Evolutionary conservation across 2,329 filamentous ascomycete species (phyloP).

Genomic region (Orbilia javanica): DNA sequence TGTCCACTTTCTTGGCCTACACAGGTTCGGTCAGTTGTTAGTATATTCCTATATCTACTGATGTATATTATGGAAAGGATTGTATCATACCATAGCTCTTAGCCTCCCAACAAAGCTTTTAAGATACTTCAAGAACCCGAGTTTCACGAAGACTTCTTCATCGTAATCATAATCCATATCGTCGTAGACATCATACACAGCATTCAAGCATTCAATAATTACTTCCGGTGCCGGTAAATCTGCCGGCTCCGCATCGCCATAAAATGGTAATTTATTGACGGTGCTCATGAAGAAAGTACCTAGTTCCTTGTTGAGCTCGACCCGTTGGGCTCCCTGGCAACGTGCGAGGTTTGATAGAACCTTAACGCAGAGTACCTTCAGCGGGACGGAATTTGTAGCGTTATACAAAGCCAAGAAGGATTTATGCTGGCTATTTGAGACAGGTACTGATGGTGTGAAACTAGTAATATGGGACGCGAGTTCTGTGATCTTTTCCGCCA

Average conservation of each 20-base stretch:
- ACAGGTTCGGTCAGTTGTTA: background rate
- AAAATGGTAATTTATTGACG: constrained; percentile 68
- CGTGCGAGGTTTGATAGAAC: constrained; percentile 39
- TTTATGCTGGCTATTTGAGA: constrained; percentile 69
- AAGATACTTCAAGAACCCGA: constrained; percentile 73
- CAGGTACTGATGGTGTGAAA: constrained; percentile 64
- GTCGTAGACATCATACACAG: constrained; percentile 76
- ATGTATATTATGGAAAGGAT: background rate
- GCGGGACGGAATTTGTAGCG: constrained; percentile 64
- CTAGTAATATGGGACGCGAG: constrained; percentile 76
- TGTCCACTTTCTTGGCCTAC: constrained; percentile 72
- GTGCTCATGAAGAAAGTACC: constrained; percentile 74
- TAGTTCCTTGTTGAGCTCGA: constrained; percentile 72
- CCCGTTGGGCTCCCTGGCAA: constrained; percentile 68
- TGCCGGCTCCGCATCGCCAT: constrained; percentile 27
- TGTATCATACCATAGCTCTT: constrained; percentile 68
- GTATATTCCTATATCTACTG: background rate
- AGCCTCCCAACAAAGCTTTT: constrained; percentile 71
- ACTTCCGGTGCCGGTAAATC: constrained; percentile 70
- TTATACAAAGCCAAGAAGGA: constrained; percentile 77
- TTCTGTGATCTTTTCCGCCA: constrained; percentile 75
- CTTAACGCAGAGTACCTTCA: constrained; percentile 48
- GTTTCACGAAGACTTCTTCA: constrained; percentile 74
- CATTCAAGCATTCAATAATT: constrained; percentile 74
- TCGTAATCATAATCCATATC: constrained; percentile 73